Evolutionary conservation across 352 stramenopile species (phyloP).

Genomic region (Phytophthora palmivora): DNA sequence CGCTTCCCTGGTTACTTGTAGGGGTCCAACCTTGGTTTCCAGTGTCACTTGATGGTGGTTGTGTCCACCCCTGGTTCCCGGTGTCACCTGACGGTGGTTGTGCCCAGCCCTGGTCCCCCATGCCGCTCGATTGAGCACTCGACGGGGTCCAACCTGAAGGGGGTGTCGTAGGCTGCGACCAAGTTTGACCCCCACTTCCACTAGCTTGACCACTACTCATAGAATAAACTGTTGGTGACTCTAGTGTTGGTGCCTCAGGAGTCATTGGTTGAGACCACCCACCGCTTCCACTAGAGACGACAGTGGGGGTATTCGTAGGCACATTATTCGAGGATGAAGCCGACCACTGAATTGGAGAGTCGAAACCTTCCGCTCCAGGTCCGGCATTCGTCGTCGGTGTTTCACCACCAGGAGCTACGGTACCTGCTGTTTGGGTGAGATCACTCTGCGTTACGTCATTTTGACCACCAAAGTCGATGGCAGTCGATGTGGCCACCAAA

Average conservation of each 20-base stretch:
- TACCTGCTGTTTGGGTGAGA: slow-evolving; percentile 12
- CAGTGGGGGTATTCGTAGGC: slow-evolving; percentile 1
- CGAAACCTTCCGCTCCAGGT: slow-evolving; percentile 9
- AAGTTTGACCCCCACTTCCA: slow-evolving; percentile 9
- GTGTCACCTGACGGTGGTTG: not conserved
- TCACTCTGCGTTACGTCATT: slow-evolving; percentile 23
- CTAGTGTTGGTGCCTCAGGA: not conserved
- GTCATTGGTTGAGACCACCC: slow-evolving; percentile 11
- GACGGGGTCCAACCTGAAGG: slow-evolving; percentile 4
- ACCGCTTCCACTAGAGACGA: slow-evolving; percentile 10
- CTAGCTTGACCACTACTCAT: slow-evolving; percentile 9
- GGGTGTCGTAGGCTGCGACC: slow-evolving; percentile 10
- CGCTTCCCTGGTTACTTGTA: slow-evolving; percentile 9
- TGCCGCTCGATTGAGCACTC: slow-evolving; percentile 4
- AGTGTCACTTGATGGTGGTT: not conserved
- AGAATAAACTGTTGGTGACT: slow-evolving; percentile 15
- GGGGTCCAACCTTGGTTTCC: not conserved
- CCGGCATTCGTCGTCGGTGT: slow-evolving; percentile 6
- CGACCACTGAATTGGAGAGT: slow-evolving; percentile 11
- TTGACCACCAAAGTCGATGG: slow-evolving; percentile 24
- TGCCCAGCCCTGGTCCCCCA: not conserved
- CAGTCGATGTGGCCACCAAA: slow-evolving; percentile 8
- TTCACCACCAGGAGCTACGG: slow-evolving; percentile 7
- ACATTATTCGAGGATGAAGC: slow-evolving; percentile 21
- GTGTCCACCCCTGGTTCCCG: not conserved